Evolutionary conservation across 371 early-diverging fungal species (phyloP).

Genomic region (Mucor piriformis): DNA sequence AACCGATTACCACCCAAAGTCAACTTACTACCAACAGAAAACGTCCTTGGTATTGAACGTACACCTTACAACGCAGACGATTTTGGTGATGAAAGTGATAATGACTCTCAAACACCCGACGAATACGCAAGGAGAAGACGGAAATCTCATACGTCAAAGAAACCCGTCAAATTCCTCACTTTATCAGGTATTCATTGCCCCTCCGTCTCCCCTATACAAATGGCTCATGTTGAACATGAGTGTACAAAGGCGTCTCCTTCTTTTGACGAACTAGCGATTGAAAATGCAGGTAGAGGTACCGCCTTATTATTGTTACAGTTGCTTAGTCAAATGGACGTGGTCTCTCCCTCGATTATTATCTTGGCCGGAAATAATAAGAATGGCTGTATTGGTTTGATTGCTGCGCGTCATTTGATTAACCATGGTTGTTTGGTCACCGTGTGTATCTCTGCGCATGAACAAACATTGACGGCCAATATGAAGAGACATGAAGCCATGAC

Average conservation of each 20-base stretch:
- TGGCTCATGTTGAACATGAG: constrained; percentile 71
- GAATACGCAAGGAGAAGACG: constrained; percentile 13
- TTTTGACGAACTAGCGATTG: constrained; percentile 29
- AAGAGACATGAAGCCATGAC: constrained; percentile 51
- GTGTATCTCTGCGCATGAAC: constrained; percentile 56
- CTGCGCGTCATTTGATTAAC: constrained; percentile 75
- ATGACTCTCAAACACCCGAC: constrained; percentile 34
- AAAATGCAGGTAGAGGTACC: constrained; percentile 81
- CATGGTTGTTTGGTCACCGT: constrained; percentile 73
- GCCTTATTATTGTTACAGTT: constrained; percentile 70
- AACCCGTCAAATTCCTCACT: not conserved
- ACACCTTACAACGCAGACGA: constrained; percentile 25
- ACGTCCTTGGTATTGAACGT: constrained; percentile 51
- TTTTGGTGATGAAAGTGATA: constrained; percentile 45
- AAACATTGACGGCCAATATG: constrained; percentile 33
- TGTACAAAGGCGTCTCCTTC: constrained; percentile 19
- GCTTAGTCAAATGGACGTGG: constrained; percentile 60
- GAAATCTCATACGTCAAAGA: not conserved
- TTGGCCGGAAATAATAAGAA: constrained; percentile 74
- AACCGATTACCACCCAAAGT: constrained; percentile 58
- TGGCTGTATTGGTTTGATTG: constrained; percentile 72
- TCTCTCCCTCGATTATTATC: constrained; percentile 70
- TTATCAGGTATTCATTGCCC: constrained; percentile 42
- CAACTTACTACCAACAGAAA: constrained; percentile 59
- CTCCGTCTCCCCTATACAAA: constrained; percentile 60